These are phyloP conservation scores for Hygrophoropsis aurantiaca DNA, from an alignment of 768 basidiomycete species.

Conservation along the genomic window DNA sequence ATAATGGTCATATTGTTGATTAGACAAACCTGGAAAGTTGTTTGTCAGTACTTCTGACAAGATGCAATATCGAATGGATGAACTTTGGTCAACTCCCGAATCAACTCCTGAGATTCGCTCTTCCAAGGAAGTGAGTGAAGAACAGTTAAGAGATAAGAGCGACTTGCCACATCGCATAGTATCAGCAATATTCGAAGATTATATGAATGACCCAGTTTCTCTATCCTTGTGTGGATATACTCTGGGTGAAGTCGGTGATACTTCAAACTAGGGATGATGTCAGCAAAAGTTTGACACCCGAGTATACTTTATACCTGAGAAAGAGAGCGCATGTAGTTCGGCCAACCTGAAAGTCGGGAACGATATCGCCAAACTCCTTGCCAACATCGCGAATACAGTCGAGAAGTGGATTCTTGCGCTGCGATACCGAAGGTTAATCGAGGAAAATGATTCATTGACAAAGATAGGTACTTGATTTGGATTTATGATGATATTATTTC, in stretches of 20 bases:
- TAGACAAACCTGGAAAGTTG: conserved; percentile 61
- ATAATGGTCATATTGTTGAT: conserved; percentile 93
- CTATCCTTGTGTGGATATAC: conserved; percentile 90
- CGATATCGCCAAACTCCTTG: conserved; percentile 93
- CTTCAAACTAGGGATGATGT: conserved; percentile 58
- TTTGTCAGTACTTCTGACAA: conserved; percentile 4
- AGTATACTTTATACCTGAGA: conserved; percentile 59
- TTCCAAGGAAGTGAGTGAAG: conserved; percentile 26
- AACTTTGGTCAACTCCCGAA: conserved; percentile 91
- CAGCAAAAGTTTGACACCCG: neutral
- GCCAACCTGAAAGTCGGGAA: conserved; percentile 94
- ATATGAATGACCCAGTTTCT: conserved; percentile 79
- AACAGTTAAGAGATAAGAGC: neutral
- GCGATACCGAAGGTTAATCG: conserved; percentile 5
- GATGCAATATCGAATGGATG: conserved; percentile 3
- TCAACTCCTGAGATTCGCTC: conserved; percentile 89
- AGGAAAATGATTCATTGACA: neutral
- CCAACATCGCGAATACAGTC: conserved; percentile 84
- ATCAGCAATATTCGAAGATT: conserved; percentile 84
- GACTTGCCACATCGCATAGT: conserved; percentile 85
- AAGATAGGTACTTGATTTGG: conserved; percentile 49
- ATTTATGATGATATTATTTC: conserved; percentile 65
- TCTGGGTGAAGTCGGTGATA: conserved; percentile 98
- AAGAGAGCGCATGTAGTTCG: conserved; percentile 90
- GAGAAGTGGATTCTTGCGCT: conserved; percentile 90